These are phyloP conservation scores for Sporobolomyces pararoseus DNA, from an alignment of 768 basidiomycete species.

Conservation along the genomic window DNA sequence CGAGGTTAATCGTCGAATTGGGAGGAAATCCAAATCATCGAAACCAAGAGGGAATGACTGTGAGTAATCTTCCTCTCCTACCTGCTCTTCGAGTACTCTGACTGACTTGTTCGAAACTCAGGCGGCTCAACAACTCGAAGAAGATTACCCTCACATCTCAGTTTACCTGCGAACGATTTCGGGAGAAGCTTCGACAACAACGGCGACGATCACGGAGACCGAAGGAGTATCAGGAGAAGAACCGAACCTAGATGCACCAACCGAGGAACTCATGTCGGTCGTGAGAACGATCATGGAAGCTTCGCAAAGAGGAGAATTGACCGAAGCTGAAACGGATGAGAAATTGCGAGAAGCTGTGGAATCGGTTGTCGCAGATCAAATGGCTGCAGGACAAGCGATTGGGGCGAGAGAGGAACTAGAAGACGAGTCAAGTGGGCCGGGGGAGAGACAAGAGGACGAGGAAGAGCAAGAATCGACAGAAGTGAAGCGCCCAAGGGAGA, in stretches of 20 bases:
- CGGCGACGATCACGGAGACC: neutral
- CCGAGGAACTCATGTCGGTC: constrained; percentile 47
- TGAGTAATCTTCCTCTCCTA: constrained; percentile 37
- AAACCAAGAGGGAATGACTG: constrained; percentile 51
- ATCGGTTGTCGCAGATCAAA: constrained; percentile 44
- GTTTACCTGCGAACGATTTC: constrained; percentile 44
- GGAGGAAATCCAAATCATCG: constrained; percentile 48
- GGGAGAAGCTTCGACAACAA: constrained; percentile 28
- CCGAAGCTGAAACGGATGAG: constrained; percentile 45
- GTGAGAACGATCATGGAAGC: constrained; percentile 49
- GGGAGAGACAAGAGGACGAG: constrained; percentile 8
- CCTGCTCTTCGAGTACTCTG: neutral
- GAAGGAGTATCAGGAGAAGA: neutral
- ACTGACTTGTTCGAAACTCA: neutral
- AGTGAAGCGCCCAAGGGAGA: constrained; percentile 29
- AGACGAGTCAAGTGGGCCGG: constrained; percentile 12
- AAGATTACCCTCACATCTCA: constrained; percentile 46
- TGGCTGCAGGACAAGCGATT: constrained; percentile 41
- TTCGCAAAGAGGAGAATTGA: constrained; percentile 44
- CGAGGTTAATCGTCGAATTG: constrained; percentile 49
- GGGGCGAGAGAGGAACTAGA: constrained; percentile 29
- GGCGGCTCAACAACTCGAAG: constrained; percentile 44
- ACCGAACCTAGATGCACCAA: constrained; percentile 39
- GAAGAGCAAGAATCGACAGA: neutral
- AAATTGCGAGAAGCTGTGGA: constrained; percentile 49